Percentiles rank a stretch among this genome's conserved stretches.
These are phyloP conservation scores for Pulicaria dysenterica DNA, from an alignment of 129 eudicot genomes.

Conservation along the genomic window DNA sequence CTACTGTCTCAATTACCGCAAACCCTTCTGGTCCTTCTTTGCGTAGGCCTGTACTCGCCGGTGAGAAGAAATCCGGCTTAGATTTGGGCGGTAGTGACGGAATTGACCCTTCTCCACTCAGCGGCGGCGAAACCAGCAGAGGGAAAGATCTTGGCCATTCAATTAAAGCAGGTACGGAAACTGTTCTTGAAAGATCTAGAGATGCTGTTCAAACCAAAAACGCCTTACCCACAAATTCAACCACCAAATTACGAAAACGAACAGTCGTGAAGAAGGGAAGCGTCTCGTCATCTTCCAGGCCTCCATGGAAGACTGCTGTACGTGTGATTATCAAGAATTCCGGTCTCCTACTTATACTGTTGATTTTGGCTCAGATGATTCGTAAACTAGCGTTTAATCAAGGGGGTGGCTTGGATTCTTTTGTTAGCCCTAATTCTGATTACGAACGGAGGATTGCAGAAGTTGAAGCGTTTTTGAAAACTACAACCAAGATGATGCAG, in stretches of 20 bases:
- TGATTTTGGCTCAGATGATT: slow-evolving; percentile 66
- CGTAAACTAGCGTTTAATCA: slow-evolving; percentile 45
- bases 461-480: slow-evolving; percentile 63
- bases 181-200: slow-evolving; percentile 53
- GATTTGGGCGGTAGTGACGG: slow-evolving; percentile 39
- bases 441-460: slow-evolving; percentile 70
- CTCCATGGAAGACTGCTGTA: slow-evolving; percentile 66
- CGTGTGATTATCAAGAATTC: slow-evolving; percentile 72
- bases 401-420: slow-evolving; percentile 28
- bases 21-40: slow-evolving; percentile 50
- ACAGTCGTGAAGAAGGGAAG: slow-evolving; percentile 30
- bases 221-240: slow-evolving; percentile 37
- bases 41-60: slow-evolving; percentile 42
- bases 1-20: slow-evolving; percentile 68
- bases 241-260: slow-evolving; percentile 31
- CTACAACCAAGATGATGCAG: slow-evolving; percentile 67
- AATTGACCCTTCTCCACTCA: slow-evolving; percentile 23
- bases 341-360: slow-evolving; percentile 47
- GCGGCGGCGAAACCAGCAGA: slow-evolving; percentile 33
- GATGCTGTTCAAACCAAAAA: slow-evolving; percentile 44
- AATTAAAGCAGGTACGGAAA: slow-evolving; percentile 33
- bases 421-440: slow-evolving; percentile 34
- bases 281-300: slow-evolving; percentile 31
- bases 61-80: slow-evolving; percentile 48
- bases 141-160: slow-evolving; percentile 45